These are phyloP conservation scores for Cyphellophora attinorum DNA, from an alignment of 2,329 filamentous ascomycete genomes.

Conservation along the genomic window DNA sequence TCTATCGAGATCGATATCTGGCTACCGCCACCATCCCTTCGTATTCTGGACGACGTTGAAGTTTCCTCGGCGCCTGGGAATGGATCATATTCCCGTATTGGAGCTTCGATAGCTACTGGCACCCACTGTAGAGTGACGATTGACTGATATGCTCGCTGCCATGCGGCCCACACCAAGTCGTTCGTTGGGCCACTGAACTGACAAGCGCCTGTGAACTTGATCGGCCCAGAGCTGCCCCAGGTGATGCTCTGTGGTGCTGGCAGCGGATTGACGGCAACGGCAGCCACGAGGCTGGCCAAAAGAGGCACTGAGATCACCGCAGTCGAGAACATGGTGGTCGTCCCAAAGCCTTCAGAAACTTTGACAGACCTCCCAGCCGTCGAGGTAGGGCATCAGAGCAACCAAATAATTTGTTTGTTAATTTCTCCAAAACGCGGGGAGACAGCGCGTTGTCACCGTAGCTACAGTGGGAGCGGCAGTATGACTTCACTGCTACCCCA, in stretches of 20 bases:
- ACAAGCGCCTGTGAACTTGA: slow-evolving; percentile 23
- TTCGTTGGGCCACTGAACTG: slow-evolving; percentile 20
- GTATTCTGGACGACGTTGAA: slow-evolving; percentile 7
- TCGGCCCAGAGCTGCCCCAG: slow-evolving; percentile 44
- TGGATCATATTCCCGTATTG: slow-evolving; percentile 39
- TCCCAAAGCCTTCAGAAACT: background rate
- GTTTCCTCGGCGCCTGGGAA: slow-evolving; percentile 37
- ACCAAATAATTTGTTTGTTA: no score
- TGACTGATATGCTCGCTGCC: slow-evolving; percentile 39
- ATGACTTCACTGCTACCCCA: background rate
- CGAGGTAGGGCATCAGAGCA: background rate
- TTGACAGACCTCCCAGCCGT: background rate
- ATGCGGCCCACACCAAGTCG: slow-evolving; percentile 35
- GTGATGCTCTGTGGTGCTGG: slow-evolving; percentile 44
- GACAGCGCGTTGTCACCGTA: background rate
- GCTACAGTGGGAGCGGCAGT: background rate
- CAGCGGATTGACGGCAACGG: slow-evolving; percentile 44
- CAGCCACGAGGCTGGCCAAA: slow-evolving; percentile 28
- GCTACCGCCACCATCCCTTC: background rate
- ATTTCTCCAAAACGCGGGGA: background rate
- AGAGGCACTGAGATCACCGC: background rate
- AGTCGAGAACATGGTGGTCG: background rate
- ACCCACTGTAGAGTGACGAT: slow-evolving; percentile 45
- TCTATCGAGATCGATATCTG: slow-evolving; percentile 31
- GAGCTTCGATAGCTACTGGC: slow-evolving; percentile 43